Evolutionary conservation across 108 stramenopile species (phyloP).

Genomic region (Poteriospumella lacustris): DNA sequence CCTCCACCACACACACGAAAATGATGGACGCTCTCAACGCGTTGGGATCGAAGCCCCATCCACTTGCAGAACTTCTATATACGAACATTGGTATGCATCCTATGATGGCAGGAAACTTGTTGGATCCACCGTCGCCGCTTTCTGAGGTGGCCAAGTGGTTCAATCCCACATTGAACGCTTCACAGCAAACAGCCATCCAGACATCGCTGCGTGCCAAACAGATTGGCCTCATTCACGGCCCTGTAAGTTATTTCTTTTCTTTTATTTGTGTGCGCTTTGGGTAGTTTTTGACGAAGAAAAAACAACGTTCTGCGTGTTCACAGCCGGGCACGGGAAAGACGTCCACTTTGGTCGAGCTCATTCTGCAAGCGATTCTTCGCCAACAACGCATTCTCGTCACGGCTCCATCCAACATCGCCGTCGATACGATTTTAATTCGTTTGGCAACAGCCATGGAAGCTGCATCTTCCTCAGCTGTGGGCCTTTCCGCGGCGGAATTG

Average conservation of each 20-base stretch:
- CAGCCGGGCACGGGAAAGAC: conserved; percentile 18
- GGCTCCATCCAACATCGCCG: conserved; percentile 97
- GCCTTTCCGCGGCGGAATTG: neutral
- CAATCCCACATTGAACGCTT: conserved; percentile 15
- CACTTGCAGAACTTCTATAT: neutral
- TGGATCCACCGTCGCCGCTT: neutral
- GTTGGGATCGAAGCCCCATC: neutral
- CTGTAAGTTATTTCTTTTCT: neutral
- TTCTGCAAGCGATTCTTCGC: conserved; percentile 69
- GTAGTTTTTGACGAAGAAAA: neutral
- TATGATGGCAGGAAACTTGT: too few relatives aligned
- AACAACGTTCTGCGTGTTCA: neutral
- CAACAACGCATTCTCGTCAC: conserved; percentile 77
- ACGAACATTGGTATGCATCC: too few relatives aligned
- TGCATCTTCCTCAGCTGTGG: neutral
- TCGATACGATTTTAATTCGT: conserved; percentile 89
- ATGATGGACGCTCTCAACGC: conserved; percentile 5
- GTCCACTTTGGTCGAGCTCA: conserved; percentile 64
- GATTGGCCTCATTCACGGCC: neutral
- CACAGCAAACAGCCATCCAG: conserved; percentile 5
- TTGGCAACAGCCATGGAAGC: conserved; percentile 51
- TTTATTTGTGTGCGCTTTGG: neutral
- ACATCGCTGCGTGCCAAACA: neutral
- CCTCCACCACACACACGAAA: conserved; percentile 1
- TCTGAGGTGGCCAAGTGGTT: neutral